Conservation (phyloP, 2,329 filamentous ascomycete species). For the Myotisia sp. region DNA sequence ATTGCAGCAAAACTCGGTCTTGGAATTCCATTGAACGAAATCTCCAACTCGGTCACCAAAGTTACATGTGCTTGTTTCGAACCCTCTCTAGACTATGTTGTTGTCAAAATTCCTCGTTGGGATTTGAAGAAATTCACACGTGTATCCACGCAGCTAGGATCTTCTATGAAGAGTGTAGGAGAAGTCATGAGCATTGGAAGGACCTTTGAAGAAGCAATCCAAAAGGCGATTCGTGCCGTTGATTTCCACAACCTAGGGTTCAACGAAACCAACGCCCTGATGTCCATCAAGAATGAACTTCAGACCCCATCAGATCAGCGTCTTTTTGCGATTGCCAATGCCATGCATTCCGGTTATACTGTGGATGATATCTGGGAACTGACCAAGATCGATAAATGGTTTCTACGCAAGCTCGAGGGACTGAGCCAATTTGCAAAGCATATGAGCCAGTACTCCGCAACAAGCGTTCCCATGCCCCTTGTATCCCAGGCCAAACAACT, state of each 20-base stretch:
- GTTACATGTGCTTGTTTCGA: slow-evolving; percentile 96
- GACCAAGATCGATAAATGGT: slow-evolving; percentile 99
- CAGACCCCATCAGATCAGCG: slow-evolving; percentile 96
- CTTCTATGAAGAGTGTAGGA: slow-evolving; percentile 98
- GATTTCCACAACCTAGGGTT: slow-evolving; percentile 94
- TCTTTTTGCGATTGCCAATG: slow-evolving; percentile 92
- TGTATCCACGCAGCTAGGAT: slow-evolving; percentile 87
- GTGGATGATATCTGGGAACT: slow-evolving; percentile 97
- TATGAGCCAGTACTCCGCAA: slow-evolving; percentile 57
- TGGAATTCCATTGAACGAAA: slow-evolving; percentile 87
- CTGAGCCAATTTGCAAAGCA: slow-evolving; percentile 76
- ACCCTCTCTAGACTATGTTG: slow-evolving; percentile 92
- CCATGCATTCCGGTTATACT: slow-evolving; percentile 84
- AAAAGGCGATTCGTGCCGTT: slow-evolving; percentile 91
- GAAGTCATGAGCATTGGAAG: slow-evolving; percentile 98
- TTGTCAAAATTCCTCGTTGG: slow-evolving; percentile 98
- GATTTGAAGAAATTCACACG: slow-evolving; percentile 98
- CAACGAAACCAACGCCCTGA: slow-evolving; percentile 77
- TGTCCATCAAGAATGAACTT: slow-evolving; percentile 90
- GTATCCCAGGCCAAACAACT: slow-evolving; percentile 80
- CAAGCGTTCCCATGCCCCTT: slow-evolving; percentile 48
- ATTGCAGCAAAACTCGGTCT: slow-evolving; percentile 94
- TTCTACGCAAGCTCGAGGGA: slow-evolving; percentile 79
- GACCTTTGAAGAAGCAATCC: slow-evolving; percentile 94
- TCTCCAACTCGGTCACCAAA: slow-evolving; percentile 90